Base-by-base conservation (phyloP, 352 stramenopile species). In the Globisporangium orthogonon region DNA sequence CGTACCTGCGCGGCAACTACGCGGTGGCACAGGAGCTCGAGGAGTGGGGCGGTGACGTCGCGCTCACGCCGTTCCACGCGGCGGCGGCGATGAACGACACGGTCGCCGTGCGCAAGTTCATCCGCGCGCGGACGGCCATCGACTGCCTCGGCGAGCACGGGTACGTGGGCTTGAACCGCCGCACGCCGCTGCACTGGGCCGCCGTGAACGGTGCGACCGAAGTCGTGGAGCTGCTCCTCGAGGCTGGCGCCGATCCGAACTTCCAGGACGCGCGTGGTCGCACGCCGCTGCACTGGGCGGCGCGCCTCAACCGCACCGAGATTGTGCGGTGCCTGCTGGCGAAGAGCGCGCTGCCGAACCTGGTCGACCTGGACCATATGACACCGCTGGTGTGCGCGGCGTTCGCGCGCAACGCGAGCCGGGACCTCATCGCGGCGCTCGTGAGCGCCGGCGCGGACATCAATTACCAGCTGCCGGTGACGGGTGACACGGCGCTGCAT, bases 151-250 rank as follows among this genome's bases (percentile, higher is more conserved):
- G 83, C 15, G 83, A 94, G 66, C 73, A 91, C 53, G 83, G 79
- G n/a, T 94, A 92, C 51, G 57, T 82, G 39, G 84, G 84, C 2
- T 65, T 94, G 37, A 91, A 94, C 49, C 73, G 80, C 31, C 80
- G 84, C 31, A 92, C 84, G 0, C 84, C 84, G 10, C 58, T 94
- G 51, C 82, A 92, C 58, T 94, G 84, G 84, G 84, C 82, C 0
- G 76, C 79, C 0, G 67, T 94, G n/a, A 88, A 70, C 50, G 83
- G 83, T 2, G 67, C 82, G 0, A 30, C 73, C 0, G 72, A 89
- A 23, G 68, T 61, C 1, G 79, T 88, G 2, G 74, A 88, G n/a
- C 33, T 89, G 7, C 61, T 94, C n/a, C 54, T 94, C 1, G 74
- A 83, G 62, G 78, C 78, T 3, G 71, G 74, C 1, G 84, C 82